phyloP scores from a whole-genome alignment of 164 flowering plant species.

The Malania oleifera region DNA sequence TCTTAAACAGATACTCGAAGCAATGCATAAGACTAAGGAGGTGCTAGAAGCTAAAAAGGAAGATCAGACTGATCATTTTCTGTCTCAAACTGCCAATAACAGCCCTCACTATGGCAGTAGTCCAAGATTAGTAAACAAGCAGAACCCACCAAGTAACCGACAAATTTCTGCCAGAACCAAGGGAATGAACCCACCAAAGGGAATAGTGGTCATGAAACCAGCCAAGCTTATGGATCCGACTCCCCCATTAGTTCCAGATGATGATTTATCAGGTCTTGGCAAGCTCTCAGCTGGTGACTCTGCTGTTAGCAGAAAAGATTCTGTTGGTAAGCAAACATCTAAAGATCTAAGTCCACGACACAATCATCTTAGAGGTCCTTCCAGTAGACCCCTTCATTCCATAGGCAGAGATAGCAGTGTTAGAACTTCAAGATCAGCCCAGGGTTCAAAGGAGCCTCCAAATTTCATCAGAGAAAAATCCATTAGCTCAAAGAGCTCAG shows the following conservation, averaged over 20 bases:
- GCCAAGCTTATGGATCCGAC: conserved; percentile 26
- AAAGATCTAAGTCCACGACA: conserved; percentile 26
- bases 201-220: conserved; percentile 44
- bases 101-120: conserved; percentile 16
- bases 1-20: conserved; percentile 84
- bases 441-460: conserved; percentile 17
- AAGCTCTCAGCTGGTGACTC: conserved; percentile 22
- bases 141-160: conserved; percentile 14
- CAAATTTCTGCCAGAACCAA: conserved; percentile 18
- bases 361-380: conserved; percentile 11
- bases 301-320: conserved; percentile 17
- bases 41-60: conserved; percentile 30
- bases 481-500: conserved; percentile 20
- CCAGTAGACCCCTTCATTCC: conserved; percentile 8
- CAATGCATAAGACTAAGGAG: conserved; percentile 65
- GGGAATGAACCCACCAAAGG: conserved; percentile 26
- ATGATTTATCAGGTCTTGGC: conserved; percentile 24
- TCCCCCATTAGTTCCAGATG: conserved; percentile 17
- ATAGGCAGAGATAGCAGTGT: conserved; percentile 12
- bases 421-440: conserved; percentile 14
- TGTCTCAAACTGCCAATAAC: conserved; percentile 23
- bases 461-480: conserved; percentile 10
- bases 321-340: conserved; percentile 16
- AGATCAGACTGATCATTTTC: conserved; percentile 25
- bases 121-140: conserved; percentile 17